phyloP scores from a whole-genome alignment of 495 filamentous ascomycete genomes.

The Penicillium steckii region DNA sequence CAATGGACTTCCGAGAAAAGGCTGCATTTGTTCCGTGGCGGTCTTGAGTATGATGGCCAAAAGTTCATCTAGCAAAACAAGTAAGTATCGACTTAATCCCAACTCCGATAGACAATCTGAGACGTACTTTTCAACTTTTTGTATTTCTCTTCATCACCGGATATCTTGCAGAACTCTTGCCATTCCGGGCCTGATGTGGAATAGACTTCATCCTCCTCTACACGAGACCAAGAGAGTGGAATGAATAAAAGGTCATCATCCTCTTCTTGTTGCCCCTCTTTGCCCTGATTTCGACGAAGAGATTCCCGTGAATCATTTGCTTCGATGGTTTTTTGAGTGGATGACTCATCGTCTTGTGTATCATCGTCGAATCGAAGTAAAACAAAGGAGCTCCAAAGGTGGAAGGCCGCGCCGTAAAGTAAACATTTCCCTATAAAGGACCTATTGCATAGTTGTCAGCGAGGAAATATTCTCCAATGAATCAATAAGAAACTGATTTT shows the following conservation, averaged over 20 bases:
- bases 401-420: constrained; percentile 37
- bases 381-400: constrained; percentile 37
- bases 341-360: constrained; percentile 22
- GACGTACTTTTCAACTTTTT: constrained; percentile 50
- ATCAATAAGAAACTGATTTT: not conserved
- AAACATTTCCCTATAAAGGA: constrained; percentile 32
- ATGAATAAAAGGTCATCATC: constrained; percentile 56
- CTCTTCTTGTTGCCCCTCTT: constrained; percentile 28
- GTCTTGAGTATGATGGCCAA: constrained; percentile 39
- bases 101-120: not conserved
- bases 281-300: constrained; percentile 1
- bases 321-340: constrained; percentile 1
- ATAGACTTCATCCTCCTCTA: constrained; percentile 53
- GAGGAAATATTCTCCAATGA: not conserved
- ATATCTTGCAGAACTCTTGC: constrained; percentile 60
- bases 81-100: constrained; percentile 14
- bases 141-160: constrained; percentile 48
- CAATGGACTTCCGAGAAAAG: constrained; percentile 48
- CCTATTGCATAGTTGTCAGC: constrained; percentile 15
- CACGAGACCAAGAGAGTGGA: constrained; percentile 56
- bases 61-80: constrained; percentile 54
- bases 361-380: constrained; percentile 40
- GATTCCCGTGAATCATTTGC: not conserved
- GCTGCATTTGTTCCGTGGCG: constrained; percentile 33
- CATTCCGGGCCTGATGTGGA: constrained; percentile 67